Base-by-base conservation (phyloP, 495 filamentous ascomycete species). In the Symbiotaphrina buchneri region DNA sequence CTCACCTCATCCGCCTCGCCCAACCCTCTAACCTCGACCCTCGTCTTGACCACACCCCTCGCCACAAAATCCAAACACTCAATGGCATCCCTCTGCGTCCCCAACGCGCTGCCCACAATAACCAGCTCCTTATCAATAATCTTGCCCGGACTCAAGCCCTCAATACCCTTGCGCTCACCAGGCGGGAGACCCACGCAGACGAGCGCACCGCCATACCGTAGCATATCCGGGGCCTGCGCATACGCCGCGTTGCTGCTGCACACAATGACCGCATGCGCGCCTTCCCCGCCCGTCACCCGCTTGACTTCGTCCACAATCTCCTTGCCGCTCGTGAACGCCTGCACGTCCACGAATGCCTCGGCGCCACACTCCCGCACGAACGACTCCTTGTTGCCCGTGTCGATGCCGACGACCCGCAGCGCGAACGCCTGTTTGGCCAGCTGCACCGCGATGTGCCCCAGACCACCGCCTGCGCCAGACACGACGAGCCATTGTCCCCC, bases 161-260 rank as follows among this genome's bases (percentile, higher is more conserved):
- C 57, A 39, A 81, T 73, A 10, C 65, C 48, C 42, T 61, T 44
- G 2, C 55, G 54, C 1, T 66, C 59, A 33, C 68, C 54, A 43
- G 74, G 70, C 0, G 74, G 74, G 13, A 81, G 52, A 0, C 74
- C 74, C 10, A 80, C 67, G 39, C 71, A 76, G 3, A 79, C 57
- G 10, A 67, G 34, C 0, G 63, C 61, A 0, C 74, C 74, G 31
- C 65, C 62, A 40, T 74, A 77, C 1, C 63, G 53, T 21, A 79
- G 51, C 41, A 79, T 49, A 25, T 56, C 51, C 25, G 69, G 21
- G 2, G 61, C 56, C 40, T 67, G 59, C 5, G 57, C 66, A 41
- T 79, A 82, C 1, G 73, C 73, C 3, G 51, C 56, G 39, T 79
- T 74, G 26, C 57, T 55, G n/a, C 65, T 61, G 1, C 71, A 70